Percentiles rank a stretch among this genome's conserved stretches.
Conservation (phyloP, 495 filamentous ascomycete species). For the Penicillium herquei region DNA sequence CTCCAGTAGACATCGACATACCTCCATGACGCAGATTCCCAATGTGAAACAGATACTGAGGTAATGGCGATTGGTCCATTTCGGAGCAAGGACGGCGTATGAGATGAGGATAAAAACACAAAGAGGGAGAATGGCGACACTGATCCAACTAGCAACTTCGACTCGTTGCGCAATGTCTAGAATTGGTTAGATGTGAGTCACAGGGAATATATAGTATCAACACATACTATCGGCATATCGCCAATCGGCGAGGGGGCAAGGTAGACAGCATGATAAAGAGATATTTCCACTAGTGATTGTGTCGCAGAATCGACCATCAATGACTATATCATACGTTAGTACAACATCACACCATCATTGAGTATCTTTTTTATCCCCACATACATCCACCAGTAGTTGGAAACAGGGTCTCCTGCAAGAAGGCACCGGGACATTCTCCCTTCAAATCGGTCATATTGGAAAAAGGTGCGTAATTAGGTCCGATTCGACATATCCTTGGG, state of each 20-base stretch:
- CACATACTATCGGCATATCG: constrained; percentile 71
- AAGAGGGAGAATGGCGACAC: constrained; percentile 68
- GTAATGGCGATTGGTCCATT: constrained; percentile 90
- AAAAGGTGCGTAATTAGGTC: constrained; percentile 5
- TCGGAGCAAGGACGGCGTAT: constrained; percentile 79
- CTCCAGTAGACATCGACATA: constrained; percentile 39
- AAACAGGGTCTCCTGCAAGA: constrained; percentile 60
- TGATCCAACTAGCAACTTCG: constrained; percentile 71
- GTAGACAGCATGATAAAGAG: constrained; percentile 69
- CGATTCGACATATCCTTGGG: constrained; percentile 18
- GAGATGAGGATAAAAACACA: constrained; percentile 77
- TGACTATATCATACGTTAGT: constrained; percentile 45
- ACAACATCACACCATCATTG: background rate
- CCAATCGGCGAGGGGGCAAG: constrained; percentile 85
- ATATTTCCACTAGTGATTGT: constrained; percentile 35
- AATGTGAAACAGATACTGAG: constrained; percentile 81
- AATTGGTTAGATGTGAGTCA: constrained; percentile 13
- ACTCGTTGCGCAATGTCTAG: constrained; percentile 64
- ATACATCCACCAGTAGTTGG: constrained; percentile 64
- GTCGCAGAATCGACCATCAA: constrained; percentile 64
- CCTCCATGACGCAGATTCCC: constrained; percentile 72
- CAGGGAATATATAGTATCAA: background rate
- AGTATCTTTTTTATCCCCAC: background rate
- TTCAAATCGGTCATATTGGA: constrained; percentile 31
- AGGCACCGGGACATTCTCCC: constrained; percentile 62